These are phyloP conservation scores for Athelia sp. DNA, from an alignment of 1,284 basidiomycete species.

Conservation along the genomic window DNA sequence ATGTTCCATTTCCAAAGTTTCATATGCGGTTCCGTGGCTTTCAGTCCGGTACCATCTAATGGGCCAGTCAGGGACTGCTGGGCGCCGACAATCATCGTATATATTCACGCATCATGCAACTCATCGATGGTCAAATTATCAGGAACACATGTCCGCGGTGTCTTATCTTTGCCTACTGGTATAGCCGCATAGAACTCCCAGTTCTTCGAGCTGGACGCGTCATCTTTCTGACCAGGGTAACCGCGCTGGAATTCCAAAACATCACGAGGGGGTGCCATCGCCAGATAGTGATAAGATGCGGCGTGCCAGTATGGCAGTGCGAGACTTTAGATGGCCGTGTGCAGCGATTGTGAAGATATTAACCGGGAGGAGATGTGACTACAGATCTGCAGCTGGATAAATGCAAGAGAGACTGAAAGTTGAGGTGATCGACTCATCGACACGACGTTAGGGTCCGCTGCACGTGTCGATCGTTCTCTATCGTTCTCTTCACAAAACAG, in stretches of 20 bases:
- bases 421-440: too few species aligned
- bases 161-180: slow-evolving; percentile 10
- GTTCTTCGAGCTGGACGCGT: slow-evolving; percentile 30
- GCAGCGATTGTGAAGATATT: too few species aligned
- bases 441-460: too few species aligned
- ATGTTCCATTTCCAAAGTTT: slow-evolving; percentile 63
- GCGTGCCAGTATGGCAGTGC: too few species aligned
- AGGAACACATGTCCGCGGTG: slow-evolving; percentile 44
- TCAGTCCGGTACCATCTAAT: slow-evolving; percentile 39
- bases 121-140: slow-evolving; percentile 61
- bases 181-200: slow-evolving; percentile 61
- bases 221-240: not conserved
- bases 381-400: too few species aligned
- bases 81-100: slow-evolving; percentile 4
- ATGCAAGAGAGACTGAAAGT: too few species aligned
- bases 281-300: too few species aligned
- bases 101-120: slow-evolving; percentile 50
- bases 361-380: too few species aligned
- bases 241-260: not conserved
- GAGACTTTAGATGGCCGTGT: too few species aligned
- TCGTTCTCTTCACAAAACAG: too few species aligned
- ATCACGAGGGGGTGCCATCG: not conserved
- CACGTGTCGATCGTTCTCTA: too few species aligned
- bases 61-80: slow-evolving; percentile 4
- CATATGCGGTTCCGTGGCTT: slow-evolving; percentile 42